Evolutionary conservation across 345 rosid genomes (phyloP).

Genomic region (Ceriops zippeliana): DNA sequence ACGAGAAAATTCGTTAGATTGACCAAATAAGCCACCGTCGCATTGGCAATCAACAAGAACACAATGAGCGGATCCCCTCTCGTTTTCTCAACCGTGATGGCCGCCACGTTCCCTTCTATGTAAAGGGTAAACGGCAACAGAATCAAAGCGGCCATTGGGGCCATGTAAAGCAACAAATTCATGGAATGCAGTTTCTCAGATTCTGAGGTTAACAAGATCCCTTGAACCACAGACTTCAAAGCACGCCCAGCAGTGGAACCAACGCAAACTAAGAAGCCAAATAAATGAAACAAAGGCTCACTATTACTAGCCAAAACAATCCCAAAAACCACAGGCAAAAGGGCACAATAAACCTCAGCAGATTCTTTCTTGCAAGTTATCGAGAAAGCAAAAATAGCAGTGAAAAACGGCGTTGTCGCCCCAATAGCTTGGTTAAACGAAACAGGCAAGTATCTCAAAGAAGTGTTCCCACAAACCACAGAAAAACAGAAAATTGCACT

Average conservation of each 20-base stretch:
- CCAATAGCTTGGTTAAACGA: slow-evolving; percentile 98
- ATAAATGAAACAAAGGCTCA: slow-evolving; percentile 85
- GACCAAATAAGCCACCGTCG: slow-evolving; percentile 94
- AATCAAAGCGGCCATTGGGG: slow-evolving; percentile 93
- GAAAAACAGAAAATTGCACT: slow-evolving; percentile 88
- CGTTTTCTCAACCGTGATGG: slow-evolving; percentile 69
- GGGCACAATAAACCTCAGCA: slow-evolving; percentile 74
- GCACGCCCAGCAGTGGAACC: slow-evolving; percentile 97
- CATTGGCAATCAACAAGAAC: slow-evolving; percentile 77
- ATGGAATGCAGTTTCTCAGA: slow-evolving; percentile 93
- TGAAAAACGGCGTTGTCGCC: slow-evolving; percentile 98
- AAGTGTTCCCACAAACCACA: slow-evolving; percentile 94
- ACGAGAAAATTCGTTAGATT: slow-evolving; percentile 93
- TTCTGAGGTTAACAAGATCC: slow-evolving; percentile 74
- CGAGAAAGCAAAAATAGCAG: slow-evolving; percentile 86
- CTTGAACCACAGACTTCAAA: slow-evolving; percentile 89
- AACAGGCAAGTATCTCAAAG: slow-evolving; percentile 86
- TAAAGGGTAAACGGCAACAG: slow-evolving; percentile 87
- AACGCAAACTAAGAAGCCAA: slow-evolving; percentile 87
- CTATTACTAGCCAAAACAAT: slow-evolving; percentile 88
- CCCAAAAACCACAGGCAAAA: slow-evolving; percentile 88
- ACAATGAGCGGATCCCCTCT: slow-evolving; percentile 57
- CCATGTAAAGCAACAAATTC: slow-evolving; percentile 91
- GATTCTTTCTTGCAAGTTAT: slow-evolving; percentile 90
- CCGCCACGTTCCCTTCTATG: slow-evolving; percentile 86